phyloP scores from a whole-genome alignment of 2,329 filamentous ascomycete species.

The Trichoderma harzianum region DNA sequence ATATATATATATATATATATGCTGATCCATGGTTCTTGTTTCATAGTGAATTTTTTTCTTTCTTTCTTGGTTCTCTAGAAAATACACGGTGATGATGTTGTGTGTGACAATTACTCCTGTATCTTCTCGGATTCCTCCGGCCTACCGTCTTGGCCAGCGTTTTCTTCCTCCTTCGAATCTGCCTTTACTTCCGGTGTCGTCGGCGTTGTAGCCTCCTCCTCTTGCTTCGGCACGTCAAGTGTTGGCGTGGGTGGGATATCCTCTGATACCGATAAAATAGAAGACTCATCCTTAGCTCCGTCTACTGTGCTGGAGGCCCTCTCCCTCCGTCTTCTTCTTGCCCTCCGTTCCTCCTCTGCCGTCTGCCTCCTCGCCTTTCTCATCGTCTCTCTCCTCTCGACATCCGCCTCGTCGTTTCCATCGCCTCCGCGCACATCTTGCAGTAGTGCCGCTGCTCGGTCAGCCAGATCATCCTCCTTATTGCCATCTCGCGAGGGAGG shows the following conservation, averaged over 20 bases:
- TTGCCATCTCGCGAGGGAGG: slow-evolving; percentile 45
- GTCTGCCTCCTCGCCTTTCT: slow-evolving; percentile 63
- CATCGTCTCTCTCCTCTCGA: slow-evolving; percentile 57
- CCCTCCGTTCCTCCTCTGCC: slow-evolving; percentile 73
- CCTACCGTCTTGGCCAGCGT: slow-evolving; percentile 18
- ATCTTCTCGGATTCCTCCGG: slow-evolving; percentile 16
- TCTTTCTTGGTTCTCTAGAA: slow-evolving; percentile 20
- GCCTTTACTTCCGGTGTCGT: not conserved
- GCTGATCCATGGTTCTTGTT: slow-evolving; percentile 13
- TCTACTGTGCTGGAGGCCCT: slow-evolving; percentile 45
- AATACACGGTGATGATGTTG: slow-evolving; percentile 12
- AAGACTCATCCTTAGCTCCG: slow-evolving; percentile 26
- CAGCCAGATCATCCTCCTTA: slow-evolving; percentile 71
- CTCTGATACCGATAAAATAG: slow-evolving; percentile 20
- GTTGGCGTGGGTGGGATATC: slow-evolving; percentile 17
- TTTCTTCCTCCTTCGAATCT: slow-evolving; percentile 18
- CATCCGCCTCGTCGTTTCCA: slow-evolving; percentile 49
- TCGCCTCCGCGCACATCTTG: slow-evolving; percentile 75
- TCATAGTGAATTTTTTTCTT: slow-evolving; percentile 21
- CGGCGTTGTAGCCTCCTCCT: slow-evolving; percentile 11
- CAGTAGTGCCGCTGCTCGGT: slow-evolving; percentile 76
- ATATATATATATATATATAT: no score
- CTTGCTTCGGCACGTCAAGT: slow-evolving; percentile 8
- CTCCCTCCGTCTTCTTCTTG: slow-evolving; percentile 63
- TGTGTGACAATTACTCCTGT: slow-evolving; percentile 9